Evolutionary conservation across 768 basidiomycete species (phyloP), one percentile per base, ranked within the genome.

Genomic region (Agaricus bisporus): DNA sequence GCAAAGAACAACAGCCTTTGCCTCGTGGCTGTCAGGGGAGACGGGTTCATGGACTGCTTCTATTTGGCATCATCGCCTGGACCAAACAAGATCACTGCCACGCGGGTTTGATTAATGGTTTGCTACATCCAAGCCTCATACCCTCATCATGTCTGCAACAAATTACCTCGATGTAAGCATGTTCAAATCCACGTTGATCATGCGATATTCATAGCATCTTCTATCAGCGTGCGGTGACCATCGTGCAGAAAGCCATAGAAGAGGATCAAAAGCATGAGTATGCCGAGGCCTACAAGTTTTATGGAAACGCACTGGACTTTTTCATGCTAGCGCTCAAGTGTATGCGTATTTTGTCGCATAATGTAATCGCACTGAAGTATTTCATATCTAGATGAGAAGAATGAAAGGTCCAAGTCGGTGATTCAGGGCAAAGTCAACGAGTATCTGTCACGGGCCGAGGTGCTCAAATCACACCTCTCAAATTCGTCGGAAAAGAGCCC

Each of bases 311-410:
- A 1, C 79, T 98, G 56, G 97, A 99, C 66, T 99, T 95, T 67
- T 99, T 99, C 69, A 92, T 98, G 89, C 88, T 98, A 59, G 94
- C 95, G 8, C 76, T 92, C 66, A 95, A 94, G 70, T 95, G 93
- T 94, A 59, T 5, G 8, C 36, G 28, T 47, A 15, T 37, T 41
- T 28, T 45, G 39, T 42, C 20, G 18, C 17, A 2, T 52, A 18
- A 15, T 9, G 38, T n/a, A 38, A 2, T 1, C 12, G 12, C 32
- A 22, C 10, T 28, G 10, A 17, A 41, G 3, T 41, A 26, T 8
- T 46, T 51, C 41, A 56, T 52, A 41, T 44, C 3, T 48, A 69
- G 68, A 66, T 58, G 68, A 69, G 75, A 95, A 91, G 82, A 98
- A 97, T 70, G 91, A 94, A 58, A 91, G 87, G 68, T 86, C 93